Evolutionary conservation across 2,329 filamentous ascomycete genomes (phyloP), one percentile per base, ranked within the genome.

Genomic region (Neophaeococcomyces aloes): DNA sequence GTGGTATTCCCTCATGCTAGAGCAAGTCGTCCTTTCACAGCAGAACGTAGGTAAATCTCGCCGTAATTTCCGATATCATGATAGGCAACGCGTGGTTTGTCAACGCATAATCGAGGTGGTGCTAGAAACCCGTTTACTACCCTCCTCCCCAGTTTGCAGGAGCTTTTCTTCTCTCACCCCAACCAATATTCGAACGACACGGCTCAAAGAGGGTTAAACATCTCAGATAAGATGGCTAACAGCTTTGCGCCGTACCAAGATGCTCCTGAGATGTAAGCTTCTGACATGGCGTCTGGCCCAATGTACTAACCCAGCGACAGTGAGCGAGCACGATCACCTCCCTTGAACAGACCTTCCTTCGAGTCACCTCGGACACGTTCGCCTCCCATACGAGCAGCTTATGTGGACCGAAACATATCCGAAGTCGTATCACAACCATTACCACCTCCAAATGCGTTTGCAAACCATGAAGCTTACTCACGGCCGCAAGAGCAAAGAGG

Each of bases 161-260:
- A n/a, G n/a, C n/a, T n/a, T n/a, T n/a, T n/a, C n/a, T n/a, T n/a
- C n/a, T n/a, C n/a, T n/a, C n/a, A n/a, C n/a, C n/a, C n/a, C n/a
- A n/a, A n/a, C n/a, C n/a, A n/a, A n/a, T n/a, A n/a, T n/a, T n/a
- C n/a, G n/a, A n/a, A n/a, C n/a, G n/a, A n/a, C n/a, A n/a, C n/a
- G n/a, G n/a, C n/a, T n/a, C n/a, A n/a, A n/a, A n/a, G n/a, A n/a
- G n/a, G 17, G 25, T 19, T 14, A 14, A 18, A 25, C 23, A 29
- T 10, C n/a, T n/a, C n/a, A n/a, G n/a, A n/a, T n/a, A n/a, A n/a
- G 10, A 42, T 42, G 39, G 30, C 39, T 44, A 91, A 91, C 84
- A 85, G 95, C 69, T 98, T 96, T 63, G 91, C 91, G 35, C 91
- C 91, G 29, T 98, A 96, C 67, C 91, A 96, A 70, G 89, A 89